Evolutionary conservation across 1,284 basidiomycete species (phyloP).

Genomic region (Vanrija humicola): DNA sequence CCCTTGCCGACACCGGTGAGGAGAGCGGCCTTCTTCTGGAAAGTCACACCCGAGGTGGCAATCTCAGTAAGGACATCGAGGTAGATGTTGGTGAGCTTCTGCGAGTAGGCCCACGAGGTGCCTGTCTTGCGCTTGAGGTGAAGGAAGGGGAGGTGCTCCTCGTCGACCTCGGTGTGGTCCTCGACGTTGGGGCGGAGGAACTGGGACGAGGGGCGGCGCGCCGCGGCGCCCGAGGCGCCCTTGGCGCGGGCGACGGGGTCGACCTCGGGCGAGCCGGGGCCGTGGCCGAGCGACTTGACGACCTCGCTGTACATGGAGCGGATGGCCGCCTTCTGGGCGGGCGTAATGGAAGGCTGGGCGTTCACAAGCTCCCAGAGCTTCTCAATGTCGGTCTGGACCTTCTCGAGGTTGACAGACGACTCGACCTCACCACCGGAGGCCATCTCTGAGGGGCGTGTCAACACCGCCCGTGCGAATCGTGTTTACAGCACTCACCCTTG

Average conservation of each 20-base stretch:
- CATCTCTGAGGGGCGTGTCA: constrained; percentile 63
- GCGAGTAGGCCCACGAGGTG: constrained; percentile 90
- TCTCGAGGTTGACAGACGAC: constrained; percentile 82
- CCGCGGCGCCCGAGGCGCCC: constrained; percentile 25
- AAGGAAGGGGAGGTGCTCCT: constrained; percentile 88
- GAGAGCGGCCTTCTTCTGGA: constrained; percentile 97
- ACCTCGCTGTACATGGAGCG: constrained; percentile 95
- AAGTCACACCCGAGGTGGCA: constrained; percentile 94
- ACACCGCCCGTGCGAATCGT: neutral
- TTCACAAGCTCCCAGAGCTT: constrained; percentile 98
- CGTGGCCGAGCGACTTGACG: constrained; percentile 66
- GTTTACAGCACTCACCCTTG: constrained; percentile 51
- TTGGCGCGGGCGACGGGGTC: constrained; percentile 32
- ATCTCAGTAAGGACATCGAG: constrained; percentile 96
- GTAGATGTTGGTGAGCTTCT: constrained; percentile 92
- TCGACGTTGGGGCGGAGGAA: constrained; percentile 84
- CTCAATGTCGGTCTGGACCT: constrained; percentile 91
- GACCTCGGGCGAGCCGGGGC: constrained; percentile 50
- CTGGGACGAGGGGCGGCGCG: constrained; percentile 81
- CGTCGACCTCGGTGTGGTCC: constrained; percentile 67
- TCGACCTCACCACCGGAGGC: constrained; percentile 85
- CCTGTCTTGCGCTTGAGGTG: constrained; percentile 98
- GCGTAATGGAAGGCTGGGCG: constrained; percentile 91
- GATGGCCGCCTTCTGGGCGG: constrained; percentile 96
- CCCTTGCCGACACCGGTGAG: constrained; percentile 97